A percentile compares a stretch with the other conserved stretches of the same genome.
phyloP scores from a whole-genome alignment of 306 rosid species.

The Lupinus albus region DNA sequence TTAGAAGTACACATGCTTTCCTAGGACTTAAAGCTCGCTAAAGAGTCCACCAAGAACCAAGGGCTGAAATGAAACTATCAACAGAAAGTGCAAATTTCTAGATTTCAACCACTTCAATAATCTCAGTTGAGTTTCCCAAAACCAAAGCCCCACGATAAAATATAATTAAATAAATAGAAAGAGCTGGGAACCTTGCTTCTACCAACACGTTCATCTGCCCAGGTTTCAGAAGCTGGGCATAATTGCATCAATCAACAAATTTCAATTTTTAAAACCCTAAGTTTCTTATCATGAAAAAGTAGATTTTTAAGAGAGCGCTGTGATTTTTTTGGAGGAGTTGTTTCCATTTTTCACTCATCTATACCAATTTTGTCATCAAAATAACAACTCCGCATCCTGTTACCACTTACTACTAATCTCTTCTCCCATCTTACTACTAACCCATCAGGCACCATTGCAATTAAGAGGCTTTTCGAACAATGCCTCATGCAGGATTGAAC shows the following conservation, averaged over 20 bases:
- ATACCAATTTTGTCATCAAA: background rate
- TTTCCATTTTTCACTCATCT: background rate
- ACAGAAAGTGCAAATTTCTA: slow-evolving; percentile 1
- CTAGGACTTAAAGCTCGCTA: background rate
- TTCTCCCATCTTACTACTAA: slow-evolving; percentile 11
- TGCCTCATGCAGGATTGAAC: background rate
- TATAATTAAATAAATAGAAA: background rate
- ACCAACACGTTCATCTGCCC: slow-evolving; percentile 16
- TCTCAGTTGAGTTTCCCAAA: background rate
- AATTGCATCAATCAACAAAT: slow-evolving; percentile 12
- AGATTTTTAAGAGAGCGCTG: background rate
- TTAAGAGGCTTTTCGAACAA: background rate
- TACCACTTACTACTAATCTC: background rate
- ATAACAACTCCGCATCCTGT: slow-evolving; percentile 20
- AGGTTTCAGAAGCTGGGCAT: slow-evolving; percentile 17
- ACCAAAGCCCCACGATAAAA: slow-evolving; percentile 15
- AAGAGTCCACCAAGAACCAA: background rate
- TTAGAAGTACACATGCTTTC: background rate
- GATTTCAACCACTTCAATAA: slow-evolving; percentile 18
- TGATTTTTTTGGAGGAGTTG: background rate
- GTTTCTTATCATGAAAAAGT: background rate
- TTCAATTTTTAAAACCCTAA: slow-evolving; percentile 7
- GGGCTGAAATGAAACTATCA: background rate
- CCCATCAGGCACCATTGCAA: background rate
- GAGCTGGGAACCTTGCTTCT: slow-evolving; percentile 2